phyloP scores from a whole-genome alignment of 345 rosid species.

The Raphanus raphanistrum region DNA sequence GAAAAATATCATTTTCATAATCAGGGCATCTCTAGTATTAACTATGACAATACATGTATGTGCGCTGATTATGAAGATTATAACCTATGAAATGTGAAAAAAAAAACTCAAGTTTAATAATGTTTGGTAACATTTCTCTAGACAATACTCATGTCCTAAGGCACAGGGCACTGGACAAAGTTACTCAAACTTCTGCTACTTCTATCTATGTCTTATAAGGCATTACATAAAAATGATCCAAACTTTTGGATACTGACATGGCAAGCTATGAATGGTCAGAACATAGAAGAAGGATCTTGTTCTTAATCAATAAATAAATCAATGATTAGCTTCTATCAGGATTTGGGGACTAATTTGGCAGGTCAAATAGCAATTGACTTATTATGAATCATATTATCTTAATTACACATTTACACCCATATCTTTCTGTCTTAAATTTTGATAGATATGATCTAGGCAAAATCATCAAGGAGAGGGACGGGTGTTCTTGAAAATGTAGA shows the following conservation, averaged over 20 bases:
- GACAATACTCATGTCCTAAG: conserved; percentile 8
- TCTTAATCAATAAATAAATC: conserved; percentile 11
- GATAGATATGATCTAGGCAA: conserved; percentile 23
- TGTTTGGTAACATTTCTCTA: neutral
- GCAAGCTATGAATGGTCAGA: conserved; percentile 13
- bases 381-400: conserved; percentile 11
- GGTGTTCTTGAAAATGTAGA: conserved; percentile 33
- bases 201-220: neutral
- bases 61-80: neutral
- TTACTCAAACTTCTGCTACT: neutral
- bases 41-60: neutral
- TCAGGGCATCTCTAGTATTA: neutral
- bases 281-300: neutral
- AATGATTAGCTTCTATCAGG: conserved; percentile 6
- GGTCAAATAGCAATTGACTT: conserved; percentile 11
- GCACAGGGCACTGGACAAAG: conserved; percentile 19
- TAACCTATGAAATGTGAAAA: neutral
- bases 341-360: conserved; percentile 2
- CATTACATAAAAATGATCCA: conserved; percentile 7
- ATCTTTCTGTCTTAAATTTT: neutral
- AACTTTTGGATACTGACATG: conserved; percentile 15
- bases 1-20: neutral
- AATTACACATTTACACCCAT: neutral
- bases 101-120: neutral
- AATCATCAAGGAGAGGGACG: conserved; percentile 35